Percentiles rank a stretch among this genome's conserved stretches.
phyloP scores from a whole-genome alignment of 352 stramenopile genomes.

The Thalassiosira mediterranea region DNA sequence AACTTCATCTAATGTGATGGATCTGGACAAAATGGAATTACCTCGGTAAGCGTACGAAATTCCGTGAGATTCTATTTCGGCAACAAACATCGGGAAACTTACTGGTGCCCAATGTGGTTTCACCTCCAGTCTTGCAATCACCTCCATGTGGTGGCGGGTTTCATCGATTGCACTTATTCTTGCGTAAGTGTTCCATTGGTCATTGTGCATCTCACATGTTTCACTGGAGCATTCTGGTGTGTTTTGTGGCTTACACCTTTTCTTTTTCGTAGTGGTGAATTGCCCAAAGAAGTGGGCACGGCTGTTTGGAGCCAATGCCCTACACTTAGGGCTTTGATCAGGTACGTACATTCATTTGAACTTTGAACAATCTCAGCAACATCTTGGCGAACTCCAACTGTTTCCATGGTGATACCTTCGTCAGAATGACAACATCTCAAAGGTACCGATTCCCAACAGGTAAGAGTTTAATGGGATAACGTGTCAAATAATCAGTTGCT shows the following conservation, averaged over 20 bases:
- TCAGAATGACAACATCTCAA: conserved; percentile 71
- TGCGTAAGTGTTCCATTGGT: background rate
- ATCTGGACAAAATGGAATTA: conserved; percentile 7
- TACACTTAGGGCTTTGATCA: conserved; percentile 69
- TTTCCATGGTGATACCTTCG: no score
- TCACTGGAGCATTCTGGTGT: background rate
- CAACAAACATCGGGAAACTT: no score
- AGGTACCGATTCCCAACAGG: conserved; percentile 81
- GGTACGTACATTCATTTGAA: conserved; percentile 5
- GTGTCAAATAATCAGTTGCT: no score
- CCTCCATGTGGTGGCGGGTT: conserved; percentile 70
- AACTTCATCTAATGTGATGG: background rate
- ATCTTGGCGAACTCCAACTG: no score
- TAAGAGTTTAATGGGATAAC: no score
- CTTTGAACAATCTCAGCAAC: no score
- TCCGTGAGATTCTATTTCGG: no score
- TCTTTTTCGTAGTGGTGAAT: conserved; percentile 55
- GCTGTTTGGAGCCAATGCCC: conserved; percentile 67
- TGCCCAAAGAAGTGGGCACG: conserved; percentile 46
- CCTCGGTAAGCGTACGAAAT: conserved; percentile 18
- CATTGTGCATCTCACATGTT: background rate
- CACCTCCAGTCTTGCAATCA: conserved; percentile 17
- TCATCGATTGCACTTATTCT: conserved; percentile 65
- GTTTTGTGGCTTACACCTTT: no score
- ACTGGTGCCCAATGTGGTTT: no score